Percentiles rank a stretch among this genome's conserved stretches.
These are phyloP conservation scores for Blastomyces silverae DNA, from an alignment of 2,329 filamentous ascomycete species.

Conservation along the genomic window DNA sequence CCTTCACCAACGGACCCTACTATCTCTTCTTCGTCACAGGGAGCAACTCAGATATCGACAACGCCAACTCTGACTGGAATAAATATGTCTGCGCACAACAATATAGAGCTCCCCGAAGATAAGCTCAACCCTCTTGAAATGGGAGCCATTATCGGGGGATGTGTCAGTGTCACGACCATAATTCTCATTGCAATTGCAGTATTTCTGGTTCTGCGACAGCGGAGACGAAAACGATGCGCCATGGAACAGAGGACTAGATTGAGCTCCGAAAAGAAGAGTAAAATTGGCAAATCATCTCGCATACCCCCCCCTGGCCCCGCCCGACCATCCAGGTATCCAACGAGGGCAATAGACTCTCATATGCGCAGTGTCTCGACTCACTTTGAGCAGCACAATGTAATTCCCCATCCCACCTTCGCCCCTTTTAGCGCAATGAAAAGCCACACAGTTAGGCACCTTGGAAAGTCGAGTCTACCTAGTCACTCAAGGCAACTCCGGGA, in stretches of 20 bases:
- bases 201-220: conserved; percentile 24
- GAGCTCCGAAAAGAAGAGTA: conserved; percentile 2
- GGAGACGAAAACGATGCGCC: conserved; percentile 19
- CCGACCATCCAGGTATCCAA: background rate
- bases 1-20: background rate
- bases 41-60: background rate
- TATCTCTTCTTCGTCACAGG: background rate
- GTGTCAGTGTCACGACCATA: conserved; percentile 27
- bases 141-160: conserved; percentile 28
- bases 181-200: conserved; percentile 25
- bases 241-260: background rate
- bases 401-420: background rate
- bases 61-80: background rate
- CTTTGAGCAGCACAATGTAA: background rate
- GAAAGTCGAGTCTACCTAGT: background rate
- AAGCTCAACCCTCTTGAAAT: conserved; percentile 17
- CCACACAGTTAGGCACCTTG: background rate
- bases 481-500: background rate
- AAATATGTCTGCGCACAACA: background rate
- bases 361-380: background rate
- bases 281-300: background rate
- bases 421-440: background rate
- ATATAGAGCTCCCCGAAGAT: conserved; percentile 11
- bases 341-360: background rate
- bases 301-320: background rate